Base-by-base conservation (phyloP, 345 rosid species). In the Lepidium didymum region DNA sequence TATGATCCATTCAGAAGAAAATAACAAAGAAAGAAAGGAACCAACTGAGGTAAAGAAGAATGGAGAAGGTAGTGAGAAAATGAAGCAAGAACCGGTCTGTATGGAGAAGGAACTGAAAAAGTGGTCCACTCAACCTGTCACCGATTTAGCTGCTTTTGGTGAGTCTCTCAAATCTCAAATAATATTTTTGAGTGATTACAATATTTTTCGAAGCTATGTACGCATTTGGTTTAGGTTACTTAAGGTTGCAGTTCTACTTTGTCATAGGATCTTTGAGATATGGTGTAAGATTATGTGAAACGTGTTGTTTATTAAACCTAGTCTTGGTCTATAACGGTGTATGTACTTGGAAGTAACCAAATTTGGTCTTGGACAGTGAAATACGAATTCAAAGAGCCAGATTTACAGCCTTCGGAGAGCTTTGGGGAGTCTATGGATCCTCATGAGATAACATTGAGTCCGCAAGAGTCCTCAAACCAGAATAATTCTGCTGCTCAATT, bases 71-170 rank as follows among this genome's bases (percentile, higher is more conserved):
- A 43, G 35, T 43, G 41, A 35, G 19, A 12, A 21, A 21, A 84
- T 78, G 74, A 84, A 77, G 77, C 55, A 60, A 45, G 82, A 69
- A 64, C 56, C 76, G 40, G 40, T 62, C 52, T 81, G 50, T 16
- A 46, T 46, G 49, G 45, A 49, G 19, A 51, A 16, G n/a, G 43
- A 47, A 10, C 18, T 56, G 15, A 38, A 45, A 45, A 64, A 15
- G 12, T 37, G 49, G 58, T 64, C 25, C 27, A 15, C 51, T 16
- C 29, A 52, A 31, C 51, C 60, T 52, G 15, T 65, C 10, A 42
- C 54, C 6, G 12, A 29, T 49, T 12, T 27, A 21, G 10, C 35
- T 52, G 34, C 27, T 49, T 49, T 5, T 60, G 67, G 67, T 68
- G 19, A 68, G 73, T n/a, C 36, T 35, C 46, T 23, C 36, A 42